Evolutionary conservation across 306 rosid species (phyloP).

Genomic region (Glycine latifolia): DNA sequence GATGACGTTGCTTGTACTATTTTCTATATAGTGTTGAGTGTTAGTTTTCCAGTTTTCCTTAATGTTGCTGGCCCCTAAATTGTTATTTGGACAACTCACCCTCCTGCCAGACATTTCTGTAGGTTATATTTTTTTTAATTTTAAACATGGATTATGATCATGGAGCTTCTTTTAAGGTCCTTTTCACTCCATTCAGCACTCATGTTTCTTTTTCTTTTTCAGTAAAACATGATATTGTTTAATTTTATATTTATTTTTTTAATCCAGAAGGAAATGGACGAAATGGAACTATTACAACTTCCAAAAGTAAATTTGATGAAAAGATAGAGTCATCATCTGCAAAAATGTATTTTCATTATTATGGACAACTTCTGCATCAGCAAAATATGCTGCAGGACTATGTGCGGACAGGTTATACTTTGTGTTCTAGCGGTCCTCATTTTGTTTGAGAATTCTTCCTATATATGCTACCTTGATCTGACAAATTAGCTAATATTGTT

Average conservation of each 20-base stretch:
- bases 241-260: background rate
- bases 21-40: background rate
- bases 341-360: conserved; percentile 96
- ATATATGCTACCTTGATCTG: conserved; percentile 24
- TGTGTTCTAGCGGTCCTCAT: conserved; percentile 15
- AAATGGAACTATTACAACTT: conserved; percentile 63
- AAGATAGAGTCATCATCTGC: conserved; percentile 95
- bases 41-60: conserved; percentile 12
- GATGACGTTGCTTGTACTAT: conserved; percentile 4
- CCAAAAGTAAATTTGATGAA: conserved; percentile 87
- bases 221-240: conserved; percentile 13
- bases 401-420: conserved; percentile 85
- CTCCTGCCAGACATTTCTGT: conserved; percentile 16
- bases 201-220: background rate
- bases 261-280: conserved; percentile 61
- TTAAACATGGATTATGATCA: conserved; percentile 8
- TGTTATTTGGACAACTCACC: background rate
- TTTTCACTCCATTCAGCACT: background rate
- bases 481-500: conserved; percentile 37
- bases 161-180: background rate
- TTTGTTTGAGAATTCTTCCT: conserved; percentile 14
- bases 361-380: conserved; percentile 92
- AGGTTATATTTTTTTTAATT: background rate
- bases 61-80: conserved; percentile 19
- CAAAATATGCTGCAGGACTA: conserved; percentile 98